Evolutionary conservation across 345 rosid species (phyloP), one percentile per base, ranked within the genome.

Genomic region (Populus ilicifolia): DNA sequence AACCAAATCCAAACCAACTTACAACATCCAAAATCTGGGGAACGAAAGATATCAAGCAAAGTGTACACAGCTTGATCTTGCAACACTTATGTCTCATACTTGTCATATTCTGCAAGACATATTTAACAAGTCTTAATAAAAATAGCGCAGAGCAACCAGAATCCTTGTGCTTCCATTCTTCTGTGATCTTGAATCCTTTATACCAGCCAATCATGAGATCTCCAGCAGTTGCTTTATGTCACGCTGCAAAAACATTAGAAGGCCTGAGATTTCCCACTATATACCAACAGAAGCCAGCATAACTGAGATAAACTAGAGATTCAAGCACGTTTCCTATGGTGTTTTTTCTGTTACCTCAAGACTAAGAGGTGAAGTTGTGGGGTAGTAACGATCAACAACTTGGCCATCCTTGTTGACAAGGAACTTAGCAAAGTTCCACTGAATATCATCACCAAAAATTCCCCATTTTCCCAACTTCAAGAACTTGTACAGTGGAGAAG

Each of bases 181-280:
- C 23, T n/a, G 16, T 5, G 25, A 14, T n/a, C 0, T 52, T 52
- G 23, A 70, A 36, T 35, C 44, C 39, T 48, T 39, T 6, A 59
- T 71, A 67, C 54, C 69, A 64, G 59, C 20, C 72, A 13, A 36
- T 71, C 50, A 79, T 17, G 17, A 25, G 13, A 84, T 52, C 33
- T 80, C 86, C 84, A 89, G 71, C 52, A 90, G 88, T 83, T 87
- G 86, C 85, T 84, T 87, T 46, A 92, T 83, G 82, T 87, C 90
- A 81, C 72, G 82, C 92, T 90, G 87, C 88, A 84, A 78, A 21
- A 46, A 75, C 46, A n/a, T 35, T 3, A 43, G 11, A 75, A 73
- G 65, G 35, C 11, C 68, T 67, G 63, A 41, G 73, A 35, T 50
- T 13, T 54, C 50, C 11, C 59, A 38, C 43, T 30, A 25, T 17